Conservation (phyloP, 345 rosid genomes). For the Arabidopsis suecica region DNA sequence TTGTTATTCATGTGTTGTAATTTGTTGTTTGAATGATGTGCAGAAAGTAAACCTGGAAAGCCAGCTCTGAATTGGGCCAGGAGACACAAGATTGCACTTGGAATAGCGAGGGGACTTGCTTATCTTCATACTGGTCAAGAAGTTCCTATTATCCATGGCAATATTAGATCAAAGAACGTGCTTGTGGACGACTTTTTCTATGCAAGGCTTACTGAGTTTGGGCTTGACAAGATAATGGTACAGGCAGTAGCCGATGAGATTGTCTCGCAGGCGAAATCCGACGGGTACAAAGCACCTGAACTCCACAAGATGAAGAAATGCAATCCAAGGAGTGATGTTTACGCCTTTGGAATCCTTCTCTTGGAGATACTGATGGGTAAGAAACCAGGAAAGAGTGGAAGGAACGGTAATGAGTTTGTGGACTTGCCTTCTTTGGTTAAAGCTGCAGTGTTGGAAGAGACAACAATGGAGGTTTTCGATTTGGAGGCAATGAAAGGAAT, state of each 20-base stretch:
- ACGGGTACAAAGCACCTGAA: conserved; percentile 96
- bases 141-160: conserved; percentile 84
- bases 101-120: conserved; percentile 86
- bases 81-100: conserved; percentile 91
- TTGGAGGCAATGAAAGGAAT: conserved; percentile 84
- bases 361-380: conserved; percentile 91
- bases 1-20: not conserved
- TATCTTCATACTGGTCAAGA: conserved; percentile 86
- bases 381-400: conserved; percentile 83
- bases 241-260: conserved; percentile 93
- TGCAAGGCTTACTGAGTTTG: conserved; percentile 84
- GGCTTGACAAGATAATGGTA: conserved; percentile 93
- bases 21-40: conserved; percentile 29
- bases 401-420: conserved; percentile 56
- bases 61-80: conserved; percentile 91
- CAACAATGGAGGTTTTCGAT: conserved; percentile 93
- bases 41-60: conserved; percentile 80
- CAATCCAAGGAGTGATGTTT: conserved; percentile 90
- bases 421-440: conserved; percentile 92
- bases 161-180: conserved; percentile 85
- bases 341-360: conserved; percentile 88
- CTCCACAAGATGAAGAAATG: conserved; percentile 97
- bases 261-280: conserved; percentile 77
- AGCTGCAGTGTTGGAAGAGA: conserved; percentile 94
- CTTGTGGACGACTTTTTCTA: conserved; percentile 90